Base-by-base conservation (phyloP, 805 yeast genomes). In the Spencermartinsiella europaea region DNA sequence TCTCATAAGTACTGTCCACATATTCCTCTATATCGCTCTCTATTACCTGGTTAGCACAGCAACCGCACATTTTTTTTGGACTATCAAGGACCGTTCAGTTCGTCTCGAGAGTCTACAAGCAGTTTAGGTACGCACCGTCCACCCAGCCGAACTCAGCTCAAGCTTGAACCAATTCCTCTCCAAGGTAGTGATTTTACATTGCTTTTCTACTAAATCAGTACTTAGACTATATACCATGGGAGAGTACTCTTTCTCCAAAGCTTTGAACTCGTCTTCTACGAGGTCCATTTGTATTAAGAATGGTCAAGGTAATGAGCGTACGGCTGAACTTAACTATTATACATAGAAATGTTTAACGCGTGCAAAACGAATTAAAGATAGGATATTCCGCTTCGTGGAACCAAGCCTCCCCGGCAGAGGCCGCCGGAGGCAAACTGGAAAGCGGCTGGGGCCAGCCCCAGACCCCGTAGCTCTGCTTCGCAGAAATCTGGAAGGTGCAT, bases 1-100 rank as follows among this genome's bases (percentile, higher is more conserved):
- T 55, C 36, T 65, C 67, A 47, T 47, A 65, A 0, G 45, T 44
- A 34, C 7, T n/a, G 7, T 34, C 37, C 7, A 16, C 7, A 8
- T 34, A 34, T 14, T 34, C 19, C n/a, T 34, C 37, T n/a, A 34
- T 7, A n/a, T 19, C n/a, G 8, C 19, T 37, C n/a, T 37, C 25
- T n/a, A 20, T 7, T 8, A n/a, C 40, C 25, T 19, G 21, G 40
- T 37, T 37, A n/a, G 10, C 16, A 34, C 10, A 8, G 14, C 8
- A 27, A 10, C 33, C 14, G 8, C 14, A 8, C 8, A 10, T 14
- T 27, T 10, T 12, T 17, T 17, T 12, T 12, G 8, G 15, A 15
- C 8, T 12, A 34, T 34, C 38, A 12, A 34, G 16, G 15, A 17
- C 14, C 14, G 14, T 10, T 14, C 33, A 28, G 33, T 28, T 28